Evolutionary conservation across 345 rosid genomes (phyloP), one percentile per base, ranked within the genome.

Genomic region (Citrus hindsii): DNA sequence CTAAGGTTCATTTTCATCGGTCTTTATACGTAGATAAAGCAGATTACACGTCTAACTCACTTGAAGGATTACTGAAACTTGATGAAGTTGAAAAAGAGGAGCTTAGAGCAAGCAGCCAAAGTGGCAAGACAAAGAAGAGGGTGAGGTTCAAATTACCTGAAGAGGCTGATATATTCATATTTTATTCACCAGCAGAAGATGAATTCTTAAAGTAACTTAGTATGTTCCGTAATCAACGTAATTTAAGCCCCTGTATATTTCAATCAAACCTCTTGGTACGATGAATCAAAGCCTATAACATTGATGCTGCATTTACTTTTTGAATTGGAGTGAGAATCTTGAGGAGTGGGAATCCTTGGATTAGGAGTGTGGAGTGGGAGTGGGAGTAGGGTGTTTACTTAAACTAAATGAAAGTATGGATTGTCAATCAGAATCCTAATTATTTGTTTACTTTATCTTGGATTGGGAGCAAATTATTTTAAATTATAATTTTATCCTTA

Each of bases 131-230:
- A 13, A 84, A 82, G 76, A 89, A 86, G 76, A 86, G 30, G 73
- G 90, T 90, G 66, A 85, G 80, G 67, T 90, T 88, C 78, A 86
- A 67, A 78, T 35, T 82, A 38, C 91, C 89, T 9, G 81, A 78
- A 67, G 84, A 84, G 75, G 71, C 79, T 80, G 88, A 88, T 77
- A 79, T 85, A 33, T 75, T 81, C 66, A 21, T 81, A 22, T 83
- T 83, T 56, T 48, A 67, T 55, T 59, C 79, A 14, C 27, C 77
- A 27, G 79, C 69, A 4, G 76, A 64, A 32, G 53, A 79, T 21
- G 64, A 74, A 40, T 19, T 38, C 18, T 58, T 12, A 19, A 35
- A 74, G 67, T 19, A 51, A 64, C 27, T 35, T n/a, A 4, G 4
- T 12, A 12, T 48, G 60, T 28, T 42, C 53, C 9, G 59, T 27